Conservation (phyloP, 768 basidiomycete genomes). For the Agrocybe pediades region DNA sequence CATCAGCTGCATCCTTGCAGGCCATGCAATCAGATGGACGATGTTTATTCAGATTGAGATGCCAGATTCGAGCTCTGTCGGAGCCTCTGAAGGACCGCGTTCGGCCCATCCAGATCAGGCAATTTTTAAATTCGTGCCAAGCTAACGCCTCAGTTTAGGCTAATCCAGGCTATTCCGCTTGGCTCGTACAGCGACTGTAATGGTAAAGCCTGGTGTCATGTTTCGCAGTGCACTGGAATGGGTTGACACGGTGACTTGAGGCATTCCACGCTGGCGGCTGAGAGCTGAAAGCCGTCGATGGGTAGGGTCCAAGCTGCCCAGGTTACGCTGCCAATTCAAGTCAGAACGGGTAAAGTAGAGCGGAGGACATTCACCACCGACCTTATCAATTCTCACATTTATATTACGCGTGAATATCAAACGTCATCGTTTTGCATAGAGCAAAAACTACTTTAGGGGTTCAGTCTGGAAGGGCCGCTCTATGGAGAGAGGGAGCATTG, state of each 20-base stretch:
- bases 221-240: background rate
- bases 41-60: slow-evolving; percentile 7
- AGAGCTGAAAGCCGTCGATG: too few relatives aligned
- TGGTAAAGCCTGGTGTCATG: background rate
- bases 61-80: slow-evolving; percentile 26
- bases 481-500: too few relatives aligned
- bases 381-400: slow-evolving; percentile 10
- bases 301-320: too few relatives aligned
- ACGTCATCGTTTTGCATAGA: background rate
- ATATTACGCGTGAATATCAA: background rate
- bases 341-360: slow-evolving; percentile 9
- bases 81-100: slow-evolving; percentile 34
- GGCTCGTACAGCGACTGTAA: background rate
- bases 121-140: slow-evolving; percentile 6
- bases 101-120: slow-evolving; percentile 28
- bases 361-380: slow-evolving; percentile 22
- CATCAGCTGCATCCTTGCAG: slow-evolving; percentile 5
- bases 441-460: background rate
- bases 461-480: background rate
- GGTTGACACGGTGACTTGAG: too few relatives aligned
- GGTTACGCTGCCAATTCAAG: slow-evolving; percentile 1
- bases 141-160: background rate
- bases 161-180: background rate
- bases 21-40: slow-evolving; percentile 11
- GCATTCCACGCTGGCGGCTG: too few relatives aligned